phyloP scores from a whole-genome alignment of 2,329 filamentous ascomycete species.

The Ampelomyces quisqualis region DNA sequence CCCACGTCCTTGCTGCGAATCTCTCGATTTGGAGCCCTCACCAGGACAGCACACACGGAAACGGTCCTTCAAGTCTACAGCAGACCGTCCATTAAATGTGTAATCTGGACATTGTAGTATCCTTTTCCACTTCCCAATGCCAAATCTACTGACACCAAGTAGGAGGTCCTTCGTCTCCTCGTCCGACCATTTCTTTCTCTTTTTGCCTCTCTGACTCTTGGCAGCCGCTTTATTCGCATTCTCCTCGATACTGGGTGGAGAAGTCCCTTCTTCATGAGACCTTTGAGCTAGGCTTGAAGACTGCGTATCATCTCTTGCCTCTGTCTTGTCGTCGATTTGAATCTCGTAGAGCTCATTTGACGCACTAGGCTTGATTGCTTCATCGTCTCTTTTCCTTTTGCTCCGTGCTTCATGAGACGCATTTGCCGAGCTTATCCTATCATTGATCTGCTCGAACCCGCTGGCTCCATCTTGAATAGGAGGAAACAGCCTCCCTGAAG shows the following conservation, averaged over 20 bases:
- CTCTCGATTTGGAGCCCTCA: slow-evolving; percentile 30
- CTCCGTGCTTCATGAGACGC: slow-evolving; percentile 9
- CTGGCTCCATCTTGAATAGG: slow-evolving; percentile 57
- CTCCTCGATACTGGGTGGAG: neutral
- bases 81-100: slow-evolving; percentile 59
- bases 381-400: slow-evolving; percentile 9
- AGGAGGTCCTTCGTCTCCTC: slow-evolving; percentile 61
- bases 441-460: slow-evolving; percentile 24
- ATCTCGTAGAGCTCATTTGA: neutral
- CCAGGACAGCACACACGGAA: slow-evolving; percentile 58
- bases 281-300: neutral
- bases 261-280: neutral
- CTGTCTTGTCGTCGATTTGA: neutral
- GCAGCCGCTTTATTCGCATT: slow-evolving; percentile 9
- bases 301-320: neutral
- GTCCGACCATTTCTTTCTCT: slow-evolving; percentile 63
- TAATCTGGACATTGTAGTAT: slow-evolving; percentile 60
- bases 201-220: slow-evolving; percentile 48
- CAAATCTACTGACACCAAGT: slow-evolving; percentile 60
- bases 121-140: slow-evolving; percentile 65
- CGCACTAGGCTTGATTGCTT: neutral
- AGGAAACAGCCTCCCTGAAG: slow-evolving; percentile 60
- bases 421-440: slow-evolving; percentile 15
- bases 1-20: slow-evolving; percentile 41
- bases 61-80: slow-evolving; percentile 64